These are phyloP conservation scores for Termitomyces sp. DNA, from an alignment of 768 basidiomycete species.

Conservation along the genomic window DNA sequence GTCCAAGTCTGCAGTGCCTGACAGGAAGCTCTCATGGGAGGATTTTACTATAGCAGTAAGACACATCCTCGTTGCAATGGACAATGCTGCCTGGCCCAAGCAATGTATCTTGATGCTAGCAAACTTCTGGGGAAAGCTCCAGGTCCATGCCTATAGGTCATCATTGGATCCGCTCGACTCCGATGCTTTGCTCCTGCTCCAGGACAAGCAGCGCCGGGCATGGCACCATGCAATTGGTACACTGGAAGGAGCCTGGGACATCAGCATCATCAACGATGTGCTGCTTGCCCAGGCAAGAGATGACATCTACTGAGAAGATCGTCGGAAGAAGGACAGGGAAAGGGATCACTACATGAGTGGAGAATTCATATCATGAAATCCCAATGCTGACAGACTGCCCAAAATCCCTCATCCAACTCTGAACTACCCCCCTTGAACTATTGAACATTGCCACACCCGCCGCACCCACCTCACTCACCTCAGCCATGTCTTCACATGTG, in stretches of 20 bases:
- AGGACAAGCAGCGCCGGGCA: background rate
- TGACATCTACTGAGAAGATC: too few species aligned
- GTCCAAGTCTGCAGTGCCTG: background rate
- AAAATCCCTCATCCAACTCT: too few species aligned
- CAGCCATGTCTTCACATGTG: too few species aligned
- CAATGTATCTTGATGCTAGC: background rate
- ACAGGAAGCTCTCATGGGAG: background rate
- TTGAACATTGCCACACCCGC: too few species aligned
- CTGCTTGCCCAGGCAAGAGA: background rate
- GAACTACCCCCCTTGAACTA: too few species aligned
- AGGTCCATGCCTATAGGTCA: background rate
- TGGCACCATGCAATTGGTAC: background rate
- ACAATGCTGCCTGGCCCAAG: background rate
- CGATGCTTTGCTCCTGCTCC: background rate
- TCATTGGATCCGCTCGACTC: background rate
- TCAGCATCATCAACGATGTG: background rate
- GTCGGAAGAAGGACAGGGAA: too few species aligned
- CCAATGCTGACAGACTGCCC: too few species aligned
- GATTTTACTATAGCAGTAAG: background rate
- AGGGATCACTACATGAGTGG: too few species aligned
- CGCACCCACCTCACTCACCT: too few species aligned
- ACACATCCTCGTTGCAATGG: background rate
- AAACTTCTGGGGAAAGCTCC: background rate
- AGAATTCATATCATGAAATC: too few species aligned
- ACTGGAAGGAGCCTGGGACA: background rate